Evolutionary conservation across 2,329 filamentous ascomycete genomes (phyloP).

Genomic region (Scytalidium lignicola): DNA sequence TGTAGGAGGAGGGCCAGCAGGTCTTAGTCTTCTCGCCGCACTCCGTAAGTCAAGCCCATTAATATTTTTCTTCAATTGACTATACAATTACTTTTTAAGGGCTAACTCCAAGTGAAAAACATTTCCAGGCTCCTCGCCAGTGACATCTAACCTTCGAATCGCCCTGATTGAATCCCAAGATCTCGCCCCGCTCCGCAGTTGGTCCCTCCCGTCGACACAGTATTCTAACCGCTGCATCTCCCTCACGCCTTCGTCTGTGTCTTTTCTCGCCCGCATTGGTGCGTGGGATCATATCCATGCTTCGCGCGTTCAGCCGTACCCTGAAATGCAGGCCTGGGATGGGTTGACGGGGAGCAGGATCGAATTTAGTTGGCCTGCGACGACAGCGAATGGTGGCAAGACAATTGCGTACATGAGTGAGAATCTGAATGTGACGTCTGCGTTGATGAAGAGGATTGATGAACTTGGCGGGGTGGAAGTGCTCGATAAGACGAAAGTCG

Average conservation of each 20-base stretch:
- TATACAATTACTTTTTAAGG: too few species aligned
- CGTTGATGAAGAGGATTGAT: constrained; percentile 65
- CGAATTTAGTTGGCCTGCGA: constrained; percentile 69
- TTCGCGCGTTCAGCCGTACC: constrained; percentile 76
- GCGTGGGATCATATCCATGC: constrained; percentile 75
- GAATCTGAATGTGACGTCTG: constrained; percentile 82
- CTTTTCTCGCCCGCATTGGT: constrained; percentile 76
- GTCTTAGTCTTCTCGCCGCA: constrained; percentile 74
- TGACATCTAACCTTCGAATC: constrained; percentile 72
- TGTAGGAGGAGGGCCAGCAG: constrained; percentile 42
- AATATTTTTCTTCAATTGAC: not conserved
- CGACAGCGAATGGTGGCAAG: constrained; percentile 45
- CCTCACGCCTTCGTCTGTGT: constrained; percentile 81
- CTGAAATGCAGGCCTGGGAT: constrained; percentile 99
- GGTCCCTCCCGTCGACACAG: constrained; percentile 59
- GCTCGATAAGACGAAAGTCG: constrained; percentile 72
- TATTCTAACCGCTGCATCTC: constrained; percentile 97
- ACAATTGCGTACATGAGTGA: constrained; percentile 96
- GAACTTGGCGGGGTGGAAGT: constrained; percentile 65
- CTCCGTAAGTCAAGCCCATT: constrained; percentile 52
- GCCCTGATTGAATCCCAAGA: constrained; percentile 90
- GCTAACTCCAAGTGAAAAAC: too few species aligned
- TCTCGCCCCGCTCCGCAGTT: constrained; percentile 62
- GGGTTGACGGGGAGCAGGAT: constrained; percentile 83
- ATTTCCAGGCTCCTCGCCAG: constrained; percentile 66